Conservation (phyloP, 352 stramenopile species). For the Hyaloperonospora arabidopsidis region DNA sequence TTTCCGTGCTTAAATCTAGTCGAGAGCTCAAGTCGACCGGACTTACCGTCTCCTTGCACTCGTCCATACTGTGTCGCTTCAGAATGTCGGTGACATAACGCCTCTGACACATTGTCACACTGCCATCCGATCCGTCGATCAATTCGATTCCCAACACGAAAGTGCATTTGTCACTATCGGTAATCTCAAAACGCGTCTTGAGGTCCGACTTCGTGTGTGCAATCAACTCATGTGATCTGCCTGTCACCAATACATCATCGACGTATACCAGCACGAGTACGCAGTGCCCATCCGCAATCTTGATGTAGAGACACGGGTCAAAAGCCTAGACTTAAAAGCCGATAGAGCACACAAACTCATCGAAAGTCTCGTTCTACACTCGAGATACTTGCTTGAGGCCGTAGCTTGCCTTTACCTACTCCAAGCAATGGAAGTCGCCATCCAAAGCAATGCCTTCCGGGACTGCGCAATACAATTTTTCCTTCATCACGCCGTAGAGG, state of each 20-base stretch:
- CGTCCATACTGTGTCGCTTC: constrained; percentile 19
- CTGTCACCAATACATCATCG: constrained; percentile 13
- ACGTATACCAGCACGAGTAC: not conserved
- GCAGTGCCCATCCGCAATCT: not conserved
- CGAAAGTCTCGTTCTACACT: too few species aligned
- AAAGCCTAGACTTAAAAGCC: not conserved
- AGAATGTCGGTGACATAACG: constrained; percentile 5
- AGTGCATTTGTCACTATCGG: constrained; percentile 18
- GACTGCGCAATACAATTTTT: not conserved
- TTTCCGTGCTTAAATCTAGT: constrained; percentile 1
- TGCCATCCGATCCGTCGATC: constrained; percentile 8
- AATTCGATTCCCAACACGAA: constrained; percentile 18
- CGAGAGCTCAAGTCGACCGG: constrained; percentile 5
- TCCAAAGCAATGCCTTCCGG: constrained; percentile 2
- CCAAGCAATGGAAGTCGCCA: constrained; percentile 5
- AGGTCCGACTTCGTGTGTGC: constrained; percentile 13
- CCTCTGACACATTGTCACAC: constrained; percentile 11
- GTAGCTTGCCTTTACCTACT: constrained; percentile 6
- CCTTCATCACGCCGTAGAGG: constrained; percentile 1
- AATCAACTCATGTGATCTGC: constrained; percentile 9
- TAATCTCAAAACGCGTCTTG: constrained; percentile 20
- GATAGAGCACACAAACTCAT: too few species aligned
- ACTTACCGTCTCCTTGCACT: constrained; percentile 10
- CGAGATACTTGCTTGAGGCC: constrained; percentile 2
- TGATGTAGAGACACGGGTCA: not conserved